Base-by-base conservation (phyloP, 495 filamentous ascomycete species). In the Friedmanniomyces endolithicus region DNA sequence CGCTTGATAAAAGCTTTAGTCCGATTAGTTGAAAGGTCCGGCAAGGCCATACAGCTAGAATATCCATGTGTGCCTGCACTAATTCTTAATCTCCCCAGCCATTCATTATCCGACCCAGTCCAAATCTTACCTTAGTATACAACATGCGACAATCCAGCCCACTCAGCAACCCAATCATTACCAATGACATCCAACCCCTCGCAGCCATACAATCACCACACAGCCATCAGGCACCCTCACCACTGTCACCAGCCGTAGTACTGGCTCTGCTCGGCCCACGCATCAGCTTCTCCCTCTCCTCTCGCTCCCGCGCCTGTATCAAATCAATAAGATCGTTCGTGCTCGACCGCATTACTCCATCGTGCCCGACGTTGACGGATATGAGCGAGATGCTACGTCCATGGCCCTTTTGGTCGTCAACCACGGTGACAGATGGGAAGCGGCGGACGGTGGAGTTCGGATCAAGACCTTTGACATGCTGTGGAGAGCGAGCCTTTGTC, bases 321-420 rank as follows among this genome's bases (percentile, higher is more conserved):
- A 57, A 11, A 27, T 52, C n/a, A 1, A 52, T n/a, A 33, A 61
- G 31, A 34, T 56, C 53, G 19, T 52, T 52, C 6, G 53, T 61
- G 52, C 57, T 60, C 16, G 44, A 37, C 3, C 57, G 41, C 16
- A 55, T 27, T 3, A 45, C 16, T 4, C 54, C 54, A 34, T 47
- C 55, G 2, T 1, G 1, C 16, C 17, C 23, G 27, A 49, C 16
- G 40, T 50, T 40, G 22, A 53, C 58, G 4, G 53, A 56, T n/a
- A 61, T 47, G 19, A 61, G 35, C 7, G 58, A 61, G 27, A 61
- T 34, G 24, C 58, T 61, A 1, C 53, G 37, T 17, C 16, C 45
- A 27, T 61, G 58, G 11, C 58, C 58, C 23, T 61, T 61, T 27
- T 53, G 53, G 24, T 61, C 58, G 34, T 61, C 58, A n/a, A 61